Percentiles rank a stretch among this genome's conserved stretches.
Conservation (phyloP, 2,329 filamentous ascomycete genomes). For the Curvularia hawaiiensis region DNA sequence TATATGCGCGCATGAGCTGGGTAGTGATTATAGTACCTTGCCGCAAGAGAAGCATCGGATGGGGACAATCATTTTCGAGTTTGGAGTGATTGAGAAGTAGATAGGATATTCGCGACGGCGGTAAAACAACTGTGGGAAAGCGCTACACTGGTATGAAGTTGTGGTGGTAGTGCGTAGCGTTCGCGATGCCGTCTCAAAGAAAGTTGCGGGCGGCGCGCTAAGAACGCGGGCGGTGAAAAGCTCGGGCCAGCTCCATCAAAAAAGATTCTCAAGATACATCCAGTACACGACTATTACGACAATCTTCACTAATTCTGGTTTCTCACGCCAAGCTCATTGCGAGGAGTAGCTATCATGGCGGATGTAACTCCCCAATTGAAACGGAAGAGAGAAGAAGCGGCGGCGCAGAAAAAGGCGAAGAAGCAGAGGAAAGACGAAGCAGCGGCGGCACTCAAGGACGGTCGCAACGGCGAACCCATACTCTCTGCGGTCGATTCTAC, state of each 20-base stretch:
- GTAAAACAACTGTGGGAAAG: background rate
- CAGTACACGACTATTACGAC: conserved; percentile 7
- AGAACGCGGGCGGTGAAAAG: conserved; percentile 39
- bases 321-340: conserved; percentile 1
- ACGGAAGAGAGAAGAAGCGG: conserved; percentile 36
- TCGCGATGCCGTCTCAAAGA: conserved; percentile 38
- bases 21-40: conserved; percentile 68
- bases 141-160: conserved; percentile 7
- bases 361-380: conserved; percentile 37
- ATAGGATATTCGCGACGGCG: conserved; percentile 4
- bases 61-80: conserved; percentile 88
- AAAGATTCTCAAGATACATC: conserved; percentile 23
- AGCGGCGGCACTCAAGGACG: conserved; percentile 14
- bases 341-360: conserved; percentile 27
- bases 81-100: background rate
- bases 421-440: conserved; percentile 35
- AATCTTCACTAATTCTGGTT: conserved; percentile 4
- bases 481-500: conserved; percentile 20
- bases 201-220: conserved; percentile 37
- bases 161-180: conserved; percentile 19
- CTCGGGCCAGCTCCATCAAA: conserved; percentile 37
- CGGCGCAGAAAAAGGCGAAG: conserved; percentile 37
- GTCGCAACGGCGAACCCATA: conserved; percentile 22
- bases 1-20: conserved; percentile 19
- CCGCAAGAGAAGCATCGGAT: conserved; percentile 99